A percentile compares a stretch with the other conserved stretches of the same genome.
phyloP scores from a whole-genome alignment of 176 grass and related monocot species.

The Zoysia japonica region DNA sequence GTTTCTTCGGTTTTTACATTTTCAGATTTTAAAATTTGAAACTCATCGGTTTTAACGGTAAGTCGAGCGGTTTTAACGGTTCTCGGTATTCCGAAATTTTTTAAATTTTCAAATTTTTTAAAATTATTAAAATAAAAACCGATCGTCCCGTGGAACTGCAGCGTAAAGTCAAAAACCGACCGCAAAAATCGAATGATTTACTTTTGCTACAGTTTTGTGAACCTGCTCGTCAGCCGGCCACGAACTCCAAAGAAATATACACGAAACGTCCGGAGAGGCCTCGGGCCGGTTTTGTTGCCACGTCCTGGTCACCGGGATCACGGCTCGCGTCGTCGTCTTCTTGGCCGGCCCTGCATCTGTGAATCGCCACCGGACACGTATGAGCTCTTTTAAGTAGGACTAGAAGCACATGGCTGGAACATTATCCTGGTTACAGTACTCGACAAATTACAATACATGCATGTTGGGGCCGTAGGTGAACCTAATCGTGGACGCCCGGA shows the following conservation, averaged over 20 bases:
- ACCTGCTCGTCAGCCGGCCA: constrained; percentile 4
- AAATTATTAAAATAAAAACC: too few species aligned
- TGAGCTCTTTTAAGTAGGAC: background rate
- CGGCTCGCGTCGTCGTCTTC: background rate
- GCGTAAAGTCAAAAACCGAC: too few species aligned
- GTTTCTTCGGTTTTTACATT: too few species aligned
- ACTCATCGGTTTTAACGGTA: too few species aligned
- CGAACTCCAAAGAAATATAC: constrained; percentile 23
- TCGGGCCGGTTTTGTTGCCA: constrained; percentile 2
- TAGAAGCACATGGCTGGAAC: background rate
- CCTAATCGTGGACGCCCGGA: constrained; percentile 15
- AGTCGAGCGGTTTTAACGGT: too few species aligned
- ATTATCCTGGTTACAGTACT: constrained; percentile 9
- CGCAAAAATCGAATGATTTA: too few species aligned
- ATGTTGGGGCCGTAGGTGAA: constrained; percentile 8
- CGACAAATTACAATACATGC: background rate
- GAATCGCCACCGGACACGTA: constrained; percentile 7
- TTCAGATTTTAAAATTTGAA: too few species aligned
- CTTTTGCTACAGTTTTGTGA: too few species aligned
- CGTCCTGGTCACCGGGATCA: constrained; percentile 15
- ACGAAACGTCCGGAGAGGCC: background rate
- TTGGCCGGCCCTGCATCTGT: background rate
- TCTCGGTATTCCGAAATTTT: too few species aligned
- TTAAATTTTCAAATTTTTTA: too few species aligned
- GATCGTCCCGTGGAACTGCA: too few species aligned